These are phyloP conservation scores for Auriscalpium orientale DNA, from an alignment of 768 basidiomycete genomes.

Conservation along the genomic window DNA sequence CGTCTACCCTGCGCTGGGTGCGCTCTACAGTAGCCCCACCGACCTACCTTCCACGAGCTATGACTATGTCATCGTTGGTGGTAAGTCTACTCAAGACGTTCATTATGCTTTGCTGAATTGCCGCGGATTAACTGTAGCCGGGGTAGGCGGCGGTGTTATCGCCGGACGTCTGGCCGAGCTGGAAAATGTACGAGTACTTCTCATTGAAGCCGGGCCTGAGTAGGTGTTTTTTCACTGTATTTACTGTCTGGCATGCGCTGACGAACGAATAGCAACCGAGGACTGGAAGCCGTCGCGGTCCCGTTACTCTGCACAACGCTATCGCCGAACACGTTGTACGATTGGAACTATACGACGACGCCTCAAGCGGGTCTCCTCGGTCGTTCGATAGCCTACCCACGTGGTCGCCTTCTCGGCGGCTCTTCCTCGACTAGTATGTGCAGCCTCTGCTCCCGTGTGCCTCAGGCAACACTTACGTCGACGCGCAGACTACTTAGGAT, in stretches of 20 bases:
- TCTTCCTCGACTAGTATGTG: neutral
- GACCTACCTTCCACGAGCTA: neutral
- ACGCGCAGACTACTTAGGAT: constrained; percentile 19
- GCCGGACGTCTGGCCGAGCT: neutral
- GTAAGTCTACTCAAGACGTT: neutral
- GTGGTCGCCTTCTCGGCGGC: constrained; percentile 1
- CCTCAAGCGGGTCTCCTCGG: neutral
- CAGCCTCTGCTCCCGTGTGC: neutral
- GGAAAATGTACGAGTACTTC: neutral
- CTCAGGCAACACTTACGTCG: neutral
- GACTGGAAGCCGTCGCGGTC: neutral
- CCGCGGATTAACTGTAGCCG: neutral
- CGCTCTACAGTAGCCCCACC: neutral
- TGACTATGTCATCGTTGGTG: neutral
- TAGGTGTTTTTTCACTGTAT: neutral
- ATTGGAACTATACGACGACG: constrained; percentile 3
- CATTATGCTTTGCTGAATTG: too few relatives aligned
- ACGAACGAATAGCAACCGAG: neutral
- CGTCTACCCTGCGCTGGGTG: neutral
- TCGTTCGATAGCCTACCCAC: constrained; percentile 1
- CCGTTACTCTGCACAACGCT: neutral
- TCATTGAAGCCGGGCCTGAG: neutral
- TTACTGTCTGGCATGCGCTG: neutral
- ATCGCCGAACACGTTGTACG: neutral
- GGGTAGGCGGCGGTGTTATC: neutral